Evolutionary conservation across 352 stramenopile species (phyloP).

Genomic region (Pythium dissotocum): DNA sequence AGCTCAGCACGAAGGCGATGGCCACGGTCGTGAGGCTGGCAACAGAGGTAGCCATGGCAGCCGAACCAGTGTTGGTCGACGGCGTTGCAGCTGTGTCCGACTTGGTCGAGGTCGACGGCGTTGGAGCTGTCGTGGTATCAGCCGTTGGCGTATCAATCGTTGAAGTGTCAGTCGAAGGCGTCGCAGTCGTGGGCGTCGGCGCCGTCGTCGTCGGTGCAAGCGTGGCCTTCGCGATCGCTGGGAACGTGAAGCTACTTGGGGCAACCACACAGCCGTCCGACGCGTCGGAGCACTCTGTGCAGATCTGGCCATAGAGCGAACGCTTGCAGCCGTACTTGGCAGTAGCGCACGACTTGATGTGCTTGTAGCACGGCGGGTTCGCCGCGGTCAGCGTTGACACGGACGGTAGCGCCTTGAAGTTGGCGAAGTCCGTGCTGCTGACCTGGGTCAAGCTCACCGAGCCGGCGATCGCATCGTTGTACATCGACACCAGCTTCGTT

Average conservation of each 20-base stretch:
- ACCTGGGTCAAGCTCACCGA: slow-evolving; percentile 32
- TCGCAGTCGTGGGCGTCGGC: neutral
- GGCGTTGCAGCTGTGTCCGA: neutral
- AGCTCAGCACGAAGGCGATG: neutral
- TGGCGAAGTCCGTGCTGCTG: slow-evolving; percentile 21
- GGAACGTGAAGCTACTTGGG: slow-evolving; percentile 39
- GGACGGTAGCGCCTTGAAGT: slow-evolving; percentile 53
- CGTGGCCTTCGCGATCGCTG: slow-evolving; percentile 2
- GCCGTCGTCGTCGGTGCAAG: neutral
- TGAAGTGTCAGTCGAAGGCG: neutral
- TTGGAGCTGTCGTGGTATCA: neutral
- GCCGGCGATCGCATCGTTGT: slow-evolving; percentile 40
- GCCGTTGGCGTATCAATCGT: neutral
- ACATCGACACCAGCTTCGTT: slow-evolving; percentile 43
- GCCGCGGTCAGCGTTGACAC: slow-evolving; percentile 35
- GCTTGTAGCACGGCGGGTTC: slow-evolving; percentile 71
- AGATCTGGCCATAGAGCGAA: slow-evolving; percentile 58
- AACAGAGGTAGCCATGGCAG: neutral
- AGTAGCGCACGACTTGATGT: slow-evolving; percentile 46
- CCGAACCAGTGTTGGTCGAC: neutral
- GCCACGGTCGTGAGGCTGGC: neutral
- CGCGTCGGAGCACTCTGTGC: slow-evolving; percentile 38
- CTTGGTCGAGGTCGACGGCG: neutral
- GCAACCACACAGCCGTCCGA: slow-evolving; percentile 31
- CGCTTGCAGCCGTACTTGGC: slow-evolving; percentile 60